Conservation (phyloP, 2,329 filamentous ascomycete genomes). For the Scedosporium apiospermum region DNA sequence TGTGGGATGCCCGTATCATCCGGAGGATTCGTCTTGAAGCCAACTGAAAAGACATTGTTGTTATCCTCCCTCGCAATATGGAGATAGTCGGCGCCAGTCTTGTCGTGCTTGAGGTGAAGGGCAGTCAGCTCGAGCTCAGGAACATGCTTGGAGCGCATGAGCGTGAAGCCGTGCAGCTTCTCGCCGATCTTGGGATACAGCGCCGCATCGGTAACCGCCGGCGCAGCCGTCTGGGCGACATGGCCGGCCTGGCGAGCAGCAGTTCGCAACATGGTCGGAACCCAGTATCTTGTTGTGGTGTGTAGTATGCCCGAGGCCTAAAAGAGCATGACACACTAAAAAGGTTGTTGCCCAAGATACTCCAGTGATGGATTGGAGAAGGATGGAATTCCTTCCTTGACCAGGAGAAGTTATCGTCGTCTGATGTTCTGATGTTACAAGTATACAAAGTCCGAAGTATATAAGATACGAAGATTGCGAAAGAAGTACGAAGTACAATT, state of each 20-base stretch:
- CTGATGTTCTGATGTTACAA: no score
- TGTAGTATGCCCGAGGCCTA: not conserved
- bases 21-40: slow-evolving; percentile 97
- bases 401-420: not conserved
- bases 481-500: no score
- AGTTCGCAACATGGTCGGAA: slow-evolving; percentile 2
- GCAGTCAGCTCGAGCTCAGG: slow-evolving; percentile 90
- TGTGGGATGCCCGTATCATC: slow-evolving; percentile 95
- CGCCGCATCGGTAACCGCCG: slow-evolving; percentile 2
- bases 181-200: slow-evolving; percentile 61
- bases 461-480: no score
- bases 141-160: slow-evolving; percentile 82
- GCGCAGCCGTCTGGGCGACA: not conserved
- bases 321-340: not conserved
- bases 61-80: slow-evolving; percentile 91
- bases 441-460: no score
- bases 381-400: no score
- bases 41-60: slow-evolving; percentile 99
- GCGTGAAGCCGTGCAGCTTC: slow-evolving; percentile 85
- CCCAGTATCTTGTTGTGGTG: not conserved
- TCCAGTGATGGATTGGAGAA: not conserved
- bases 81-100: slow-evolving; percentile 90
- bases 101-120: slow-evolving; percentile 82
- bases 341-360: not conserved
- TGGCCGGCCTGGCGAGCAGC: slow-evolving; percentile 6